These are phyloP conservation scores for Nothophoma quercina DNA, from an alignment of 2,329 filamentous ascomycete species.

Conservation along the genomic window DNA sequence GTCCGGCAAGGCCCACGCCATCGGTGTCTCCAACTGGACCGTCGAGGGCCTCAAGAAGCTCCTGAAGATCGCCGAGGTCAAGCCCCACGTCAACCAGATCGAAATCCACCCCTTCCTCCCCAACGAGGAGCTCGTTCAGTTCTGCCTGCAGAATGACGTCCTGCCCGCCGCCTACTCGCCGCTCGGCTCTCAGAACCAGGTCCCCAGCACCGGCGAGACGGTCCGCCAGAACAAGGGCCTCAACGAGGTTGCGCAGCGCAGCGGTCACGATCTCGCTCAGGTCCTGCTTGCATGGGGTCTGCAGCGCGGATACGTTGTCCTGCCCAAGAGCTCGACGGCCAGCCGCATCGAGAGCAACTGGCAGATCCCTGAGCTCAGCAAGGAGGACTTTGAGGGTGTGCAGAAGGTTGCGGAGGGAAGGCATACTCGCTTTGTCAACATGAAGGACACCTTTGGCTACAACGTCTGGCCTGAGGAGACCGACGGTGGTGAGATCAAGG, in stretches of 20 bases:
- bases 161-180: constrained; percentile 72
- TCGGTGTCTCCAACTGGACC: constrained; percentile 78
- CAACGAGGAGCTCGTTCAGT: constrained; percentile 66
- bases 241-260: constrained; percentile 72
- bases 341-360: constrained; percentile 66
- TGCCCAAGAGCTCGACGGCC: constrained; percentile 54
- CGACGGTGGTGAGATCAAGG: constrained; percentile 37
- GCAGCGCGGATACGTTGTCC: constrained; percentile 67
- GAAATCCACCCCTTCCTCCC: constrained; percentile 79
- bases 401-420: constrained; percentile 70
- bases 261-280: constrained; percentile 79
- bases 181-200: constrained; percentile 73
- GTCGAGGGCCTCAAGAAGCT: constrained; percentile 72
- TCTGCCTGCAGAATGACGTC: constrained; percentile 67
- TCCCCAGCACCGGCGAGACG: constrained; percentile 72
- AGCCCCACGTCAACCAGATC: constrained; percentile 76
- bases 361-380: constrained; percentile 64
- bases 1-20: constrained; percentile 68
- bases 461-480: constrained; percentile 63
- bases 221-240: constrained; percentile 73
- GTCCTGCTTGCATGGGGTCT: constrained; percentile 84
- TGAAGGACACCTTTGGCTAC: constrained; percentile 82
- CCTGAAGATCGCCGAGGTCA: constrained; percentile 68
- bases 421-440: constrained; percentile 78
- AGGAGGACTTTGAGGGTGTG: constrained; percentile 65